A percentile compares a stretch with the other conserved stretches of the same genome.
These are phyloP conservation scores for Phaeotremella fagi DNA, from an alignment of 768 basidiomycete species.

Conservation along the genomic window DNA sequence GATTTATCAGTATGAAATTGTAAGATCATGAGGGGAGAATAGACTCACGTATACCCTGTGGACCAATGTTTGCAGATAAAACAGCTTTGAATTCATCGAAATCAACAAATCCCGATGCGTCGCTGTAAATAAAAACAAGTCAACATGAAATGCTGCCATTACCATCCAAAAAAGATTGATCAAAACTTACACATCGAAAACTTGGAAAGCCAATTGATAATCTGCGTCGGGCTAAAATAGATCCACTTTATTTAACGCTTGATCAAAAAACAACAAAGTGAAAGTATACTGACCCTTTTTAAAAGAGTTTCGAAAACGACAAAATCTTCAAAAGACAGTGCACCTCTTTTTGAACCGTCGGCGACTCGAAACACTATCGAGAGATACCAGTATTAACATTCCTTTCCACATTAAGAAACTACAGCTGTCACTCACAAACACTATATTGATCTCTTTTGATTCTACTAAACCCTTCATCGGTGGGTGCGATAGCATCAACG, in stretches of 20 bases:
- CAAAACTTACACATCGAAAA: conserved; percentile 87
- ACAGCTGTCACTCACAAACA: conserved; percentile 67
- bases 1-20: too few species aligned
- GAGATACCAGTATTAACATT: too few species aligned
- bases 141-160: not conserved
- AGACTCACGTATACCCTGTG: conserved; percentile 53
- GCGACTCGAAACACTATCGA: conserved; percentile 49
- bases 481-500: conserved; percentile 90
- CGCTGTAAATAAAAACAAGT: conserved; percentile 53
- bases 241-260: not conserved
- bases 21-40: not conserved
- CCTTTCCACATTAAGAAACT: too few species aligned
- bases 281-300: conserved; percentile 19
- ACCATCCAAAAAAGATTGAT: not conserved
- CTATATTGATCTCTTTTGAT: conserved; percentile 84
- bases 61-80: conserved; percentile 70
- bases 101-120: conserved; percentile 84
- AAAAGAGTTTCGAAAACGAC: conserved; percentile 76
- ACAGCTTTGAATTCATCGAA: conserved; percentile 94
- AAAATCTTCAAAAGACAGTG: conserved; percentile 79
- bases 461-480: conserved; percentile 68
- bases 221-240: conserved; percentile 82
- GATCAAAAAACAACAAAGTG: not conserved
- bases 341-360: conserved; percentile 38
- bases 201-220: conserved; percentile 93